Base-by-base conservation (phyloP, 2,329 filamentous ascomycete species). In the Sphaerulina vaccinii region DNA sequence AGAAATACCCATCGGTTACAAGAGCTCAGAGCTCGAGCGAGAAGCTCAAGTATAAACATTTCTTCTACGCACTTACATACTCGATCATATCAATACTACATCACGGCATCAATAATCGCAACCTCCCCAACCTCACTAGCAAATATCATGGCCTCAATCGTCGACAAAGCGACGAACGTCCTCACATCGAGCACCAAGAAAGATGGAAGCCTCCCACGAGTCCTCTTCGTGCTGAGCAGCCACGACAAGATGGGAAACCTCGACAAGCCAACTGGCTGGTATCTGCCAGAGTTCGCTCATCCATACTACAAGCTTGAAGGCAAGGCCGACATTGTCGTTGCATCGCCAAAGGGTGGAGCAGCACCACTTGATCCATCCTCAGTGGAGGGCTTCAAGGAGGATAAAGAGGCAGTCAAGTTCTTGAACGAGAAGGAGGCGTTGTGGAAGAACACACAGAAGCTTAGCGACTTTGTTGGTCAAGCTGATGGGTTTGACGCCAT, bases 211-310 rank as follows among this genome's bases (percentile, higher is more conserved):
- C 35, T 43, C 23, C 51, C 51, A 10, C 49, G 39, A 16, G 46
- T 54, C n/a, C 51, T 54, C 24, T 54, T 54, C 46, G 41, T 54
- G 11, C 36, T 54, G 56, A 87, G 83, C 58, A 88, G 84, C 55
- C 76, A 80, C 67, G 68, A 70, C 58, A 69, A 72, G 55, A 69
- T 78, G 45, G 72, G 71, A 45, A 62, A 66, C 61, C 69, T 66
- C 38, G 68, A 69, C 56, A 69, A 72, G 49, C 78, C 79, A 8
- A 88, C 85, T 0, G 86, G 86, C 58, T 89, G 86, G 86, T 89
- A 82, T 65, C 73, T 89, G 8, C 69, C 70, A 2, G 70, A 68
- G 41, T 62, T 67, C 32, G 66, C 68, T 0, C 67, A 71, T 54
- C 69, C 70, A 11, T 72, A 70, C 63, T 65, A 72, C 62, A 65